Evolutionary conservation across 2,329 filamentous ascomycete genomes (phyloP), one percentile per base, ranked within the genome.

Genomic region (Colletotrichum sp.): DNA sequence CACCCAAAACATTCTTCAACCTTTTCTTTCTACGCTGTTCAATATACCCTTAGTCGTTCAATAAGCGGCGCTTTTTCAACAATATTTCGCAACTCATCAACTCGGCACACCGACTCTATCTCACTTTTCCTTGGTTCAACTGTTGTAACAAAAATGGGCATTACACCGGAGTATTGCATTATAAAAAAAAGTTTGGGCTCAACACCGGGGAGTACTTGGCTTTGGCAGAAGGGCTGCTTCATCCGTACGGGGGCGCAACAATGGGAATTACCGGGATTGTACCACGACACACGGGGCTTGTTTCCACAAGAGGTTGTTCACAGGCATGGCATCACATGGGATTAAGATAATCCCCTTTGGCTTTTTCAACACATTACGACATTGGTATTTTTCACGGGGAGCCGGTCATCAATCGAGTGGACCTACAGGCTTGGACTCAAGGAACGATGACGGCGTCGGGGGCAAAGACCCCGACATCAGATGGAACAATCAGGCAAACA

Each of bases 91-190:
- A 83, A 82, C 83, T 83, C 81, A 81, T 77, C 79, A 79, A 59
- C 26, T 72, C 78, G 69, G 80, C 72, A 79, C 66, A 64, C 68
- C 78, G 74, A 81, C 78, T 77, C 77, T 67, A 71, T 73, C 57
- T 65, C 57, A 49, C 64, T 73, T 78, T 78, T 76, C 71, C 73
- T 78, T 77, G 72, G 34, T 77, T 76, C 78, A 72, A 77, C 49
- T 78, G 79, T 84, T 87, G 86, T 88, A 88, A 74, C 83, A 88
- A 86, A 81, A 86, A 83, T 52, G 83, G 86, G 87, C 87, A 87
- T 87, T 81, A 83, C 79, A 86, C 80, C 81, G 87, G 87, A 88
- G 87, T 85, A 87, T 84, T 86, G 86, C 87, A 87, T 88, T 86
- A 86, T 86, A 86, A 86, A 86, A 84, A 85, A 77, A 71, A 72